These are phyloP conservation scores for Yamadazyma conglobata DNA, from an alignment of 1,139 yeast species.

Conservation along the genomic window DNA sequence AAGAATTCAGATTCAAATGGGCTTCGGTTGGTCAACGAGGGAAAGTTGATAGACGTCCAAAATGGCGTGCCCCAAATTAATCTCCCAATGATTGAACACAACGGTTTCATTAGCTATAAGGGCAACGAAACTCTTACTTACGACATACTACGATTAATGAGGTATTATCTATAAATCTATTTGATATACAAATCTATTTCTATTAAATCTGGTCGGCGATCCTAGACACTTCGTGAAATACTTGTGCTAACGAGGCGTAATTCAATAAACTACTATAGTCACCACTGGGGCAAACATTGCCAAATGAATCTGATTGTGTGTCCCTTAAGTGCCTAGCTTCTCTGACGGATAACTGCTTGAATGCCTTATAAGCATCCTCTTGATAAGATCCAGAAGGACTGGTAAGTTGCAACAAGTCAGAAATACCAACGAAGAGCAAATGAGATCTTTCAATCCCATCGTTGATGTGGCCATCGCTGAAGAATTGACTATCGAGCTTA, in stretches of 20 bases:
- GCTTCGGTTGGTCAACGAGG: conserved; percentile 7
- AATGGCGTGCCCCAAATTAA: conserved; percentile 4
- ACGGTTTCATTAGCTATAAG: conserved; percentile 6
- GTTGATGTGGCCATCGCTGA: conserved; percentile 18
- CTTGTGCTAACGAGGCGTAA: conserved; percentile 21
- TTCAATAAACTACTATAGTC: conserved; percentile 15
- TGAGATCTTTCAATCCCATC: conserved; percentile 19
- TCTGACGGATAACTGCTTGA: conserved; percentile 19
- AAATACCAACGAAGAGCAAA: conserved; percentile 20
- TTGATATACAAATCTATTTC: background rate
- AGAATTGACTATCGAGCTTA: conserved; percentile 14
- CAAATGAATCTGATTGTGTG: conserved; percentile 6
- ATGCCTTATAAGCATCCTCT: conserved; percentile 17
- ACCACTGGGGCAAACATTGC: conserved; percentile 11
- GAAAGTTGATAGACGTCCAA: conserved; percentile 6
- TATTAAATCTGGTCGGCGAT: conserved; percentile 16
- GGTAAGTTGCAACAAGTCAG: conserved; percentile 19
- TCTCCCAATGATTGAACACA: conserved; percentile 10
- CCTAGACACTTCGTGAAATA: conserved; percentile 18
- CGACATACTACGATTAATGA: conserved; percentile 13
- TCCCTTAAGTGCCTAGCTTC: conserved; percentile 24
- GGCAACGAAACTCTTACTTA: conserved; percentile 10
- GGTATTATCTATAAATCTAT: conserved; percentile 10
- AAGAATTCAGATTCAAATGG: conserved; percentile 4
- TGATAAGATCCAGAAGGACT: conserved; percentile 16